These are phyloP conservation scores for Ogataea pini DNA, from an alignment of 805 yeast genomes.

Conservation along the genomic window DNA sequence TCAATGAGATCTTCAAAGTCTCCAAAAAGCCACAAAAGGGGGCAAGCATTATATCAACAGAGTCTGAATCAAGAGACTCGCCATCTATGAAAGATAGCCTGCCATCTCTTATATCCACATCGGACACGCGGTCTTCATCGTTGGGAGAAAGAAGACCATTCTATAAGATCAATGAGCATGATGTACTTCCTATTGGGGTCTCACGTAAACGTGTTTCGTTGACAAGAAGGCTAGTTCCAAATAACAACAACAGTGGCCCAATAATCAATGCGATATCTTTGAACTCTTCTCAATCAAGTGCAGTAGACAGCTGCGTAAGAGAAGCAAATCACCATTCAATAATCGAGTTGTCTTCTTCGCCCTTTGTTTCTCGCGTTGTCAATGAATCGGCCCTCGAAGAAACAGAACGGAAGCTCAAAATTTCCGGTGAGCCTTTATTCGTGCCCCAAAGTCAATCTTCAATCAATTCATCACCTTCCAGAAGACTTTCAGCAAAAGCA, in stretches of 20 bases:
- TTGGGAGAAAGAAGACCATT: background rate
- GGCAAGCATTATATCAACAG: background rate
- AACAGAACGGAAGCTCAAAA: background rate
- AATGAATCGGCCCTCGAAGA: background rate
- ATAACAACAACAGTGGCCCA: background rate
- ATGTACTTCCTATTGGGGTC: background rate
- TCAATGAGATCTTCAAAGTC: background rate
- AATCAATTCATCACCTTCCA: constrained; percentile 5
- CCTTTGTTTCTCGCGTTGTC: constrained; percentile 1
- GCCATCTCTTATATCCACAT: constrained; percentile 1
- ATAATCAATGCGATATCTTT: background rate
- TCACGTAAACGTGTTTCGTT: background rate
- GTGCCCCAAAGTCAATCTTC: constrained; percentile 9
- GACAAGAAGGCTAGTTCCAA: constrained; percentile 4
- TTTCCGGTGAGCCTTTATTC: constrained; percentile 4
- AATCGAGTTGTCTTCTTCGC: constrained; percentile 8
- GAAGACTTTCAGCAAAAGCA: too few relatives aligned
- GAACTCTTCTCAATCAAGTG: constrained; percentile 4
- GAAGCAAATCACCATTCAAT: background rate
- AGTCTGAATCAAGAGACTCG: background rate
- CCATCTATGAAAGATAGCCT: background rate
- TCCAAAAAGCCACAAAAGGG: background rate
- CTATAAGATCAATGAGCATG: background rate
- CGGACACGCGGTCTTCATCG: background rate
- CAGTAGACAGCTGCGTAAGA: background rate